Conservation (phyloP, 345 rosid genomes). For the Sapria himalayana region DNA sequence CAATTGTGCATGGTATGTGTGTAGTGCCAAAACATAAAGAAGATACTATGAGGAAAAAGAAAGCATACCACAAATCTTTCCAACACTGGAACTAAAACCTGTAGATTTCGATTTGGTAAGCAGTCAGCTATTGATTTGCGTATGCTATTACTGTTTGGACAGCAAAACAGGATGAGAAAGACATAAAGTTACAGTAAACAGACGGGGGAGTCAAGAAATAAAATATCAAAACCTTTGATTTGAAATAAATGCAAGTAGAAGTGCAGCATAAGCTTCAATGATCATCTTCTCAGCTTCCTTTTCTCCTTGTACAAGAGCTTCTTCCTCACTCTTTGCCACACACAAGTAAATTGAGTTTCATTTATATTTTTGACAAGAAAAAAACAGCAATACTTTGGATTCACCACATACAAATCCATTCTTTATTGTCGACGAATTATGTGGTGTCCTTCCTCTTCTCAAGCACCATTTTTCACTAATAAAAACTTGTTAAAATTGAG, state of each 20-base stretch:
- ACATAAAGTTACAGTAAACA: neutral
- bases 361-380: no score
- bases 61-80: constrained; percentile 99
- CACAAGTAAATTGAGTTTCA: neutral
- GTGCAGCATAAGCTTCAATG: constrained; percentile 87
- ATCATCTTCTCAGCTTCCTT: constrained; percentile 98
- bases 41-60: no score
- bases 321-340: constrained; percentile 58
- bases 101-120: constrained; percentile 51
- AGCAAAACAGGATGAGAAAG: constrained; percentile 5
- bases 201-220: neutral
- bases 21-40: no score
- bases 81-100: constrained; percentile 68
- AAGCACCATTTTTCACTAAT: no score
- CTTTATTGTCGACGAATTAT: no score
- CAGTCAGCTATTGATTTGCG: constrained; percentile 54
- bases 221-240: constrained; percentile 53
- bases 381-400: no score
- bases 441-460: no score
- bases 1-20: no score
- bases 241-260: constrained; percentile 90
- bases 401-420: no score
- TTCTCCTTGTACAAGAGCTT: constrained; percentile 63
- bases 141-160: constrained; percentile 38
- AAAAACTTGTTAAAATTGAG: no score